Conservation (phyloP, 352 stramenopile genomes). For the Phytophthora niederhauseri region DNA sequence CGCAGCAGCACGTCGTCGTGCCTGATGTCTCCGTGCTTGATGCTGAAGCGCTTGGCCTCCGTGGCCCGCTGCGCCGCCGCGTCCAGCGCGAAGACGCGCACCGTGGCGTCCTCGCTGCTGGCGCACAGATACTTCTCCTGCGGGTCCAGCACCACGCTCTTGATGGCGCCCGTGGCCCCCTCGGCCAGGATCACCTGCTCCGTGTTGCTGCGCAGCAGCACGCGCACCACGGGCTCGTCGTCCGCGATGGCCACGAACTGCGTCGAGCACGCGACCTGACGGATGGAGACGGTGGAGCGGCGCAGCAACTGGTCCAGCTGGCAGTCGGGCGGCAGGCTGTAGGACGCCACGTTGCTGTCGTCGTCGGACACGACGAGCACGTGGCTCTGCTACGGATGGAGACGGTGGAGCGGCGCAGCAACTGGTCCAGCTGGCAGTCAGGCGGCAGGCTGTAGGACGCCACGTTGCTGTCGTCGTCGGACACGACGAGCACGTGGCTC, state of each 20-base stretch:
- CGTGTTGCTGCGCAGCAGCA: slow-evolving; percentile 59
- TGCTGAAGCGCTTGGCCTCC: slow-evolving; percentile 52
- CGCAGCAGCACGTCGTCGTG: slow-evolving; percentile 68
- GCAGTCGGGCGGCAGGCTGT: slow-evolving; percentile 60
- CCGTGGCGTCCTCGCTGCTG: slow-evolving; percentile 68
- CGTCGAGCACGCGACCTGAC: slow-evolving; percentile 65
- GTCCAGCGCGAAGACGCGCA: slow-evolving; percentile 72
- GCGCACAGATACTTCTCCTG: slow-evolving; percentile 68
- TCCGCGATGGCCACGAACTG: slow-evolving; percentile 74
- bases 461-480: slow-evolving; percentile 73
- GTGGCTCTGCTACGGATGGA: slow-evolving; percentile 75
- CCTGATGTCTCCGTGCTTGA: slow-evolving; percentile 64
- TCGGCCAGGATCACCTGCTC: slow-evolving; percentile 70
- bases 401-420: slow-evolving; percentile 76
- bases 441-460: slow-evolving; percentile 76
- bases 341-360: slow-evolving; percentile 72
- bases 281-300: slow-evolving; percentile 77
- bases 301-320: slow-evolving; percentile 65
- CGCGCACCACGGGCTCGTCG: slow-evolving; percentile 73
- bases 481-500: slow-evolving; percentile 66
- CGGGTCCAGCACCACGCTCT: slow-evolving; percentile 76
- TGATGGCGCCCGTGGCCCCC: slow-evolving; percentile 67
- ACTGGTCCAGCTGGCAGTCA: slow-evolving; percentile 49
- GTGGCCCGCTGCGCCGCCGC: slow-evolving; percentile 42
- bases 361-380: slow-evolving; percentile 75